Base-by-base conservation (phyloP, 176 grass and related monocot species). In the Elaeis guineensis region DNA sequence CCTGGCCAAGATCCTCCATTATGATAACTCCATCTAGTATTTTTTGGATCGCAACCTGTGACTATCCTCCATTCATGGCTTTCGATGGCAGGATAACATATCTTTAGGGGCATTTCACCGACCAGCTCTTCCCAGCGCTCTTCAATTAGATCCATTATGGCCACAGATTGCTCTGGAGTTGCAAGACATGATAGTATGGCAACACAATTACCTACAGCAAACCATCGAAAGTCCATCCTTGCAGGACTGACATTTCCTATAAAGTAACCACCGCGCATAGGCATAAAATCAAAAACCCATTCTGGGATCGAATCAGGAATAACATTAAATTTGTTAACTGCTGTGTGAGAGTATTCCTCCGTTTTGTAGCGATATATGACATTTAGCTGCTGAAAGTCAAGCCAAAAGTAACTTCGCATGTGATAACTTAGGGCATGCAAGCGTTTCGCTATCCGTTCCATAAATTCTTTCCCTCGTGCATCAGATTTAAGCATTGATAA, bases 1-100 rank as follows among this genome's bases (percentile, higher is more conserved):
- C 91, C 91, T 90, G 91, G 86, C 91, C 91, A 96, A 7, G 91
- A 87, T 79, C 91, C 91, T 65, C 86, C 91, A 53, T 96, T 96
- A 61, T 90, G 91, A 39, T 96, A 90, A 77, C 86, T 96, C 91
- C 91, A 96, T 72, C 91, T 70, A 5, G 86, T 96, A 77, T 96
- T 96, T 69, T 96, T 96, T 5, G 86, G 83, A 62, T 96, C 91
- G 5, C 83, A 96, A 8, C 91, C 91, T 32, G 91, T 96, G 53
- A 96, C 79, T 72, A 83, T 87, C 69, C 83, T 77, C 91, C 91
- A 96, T 32, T 96, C 86, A 22, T 90, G 91, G 58, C 85, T 80
- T 58, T 96, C 91, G 16, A 96, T 82, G 59, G 86, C 83, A 69
- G 91, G 91, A 71, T 84, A 96, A 55, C 74, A 84, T 65, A 89